Conservation (phyloP, 345 rosid species). For the Hibiscus tridactylites region DNA sequence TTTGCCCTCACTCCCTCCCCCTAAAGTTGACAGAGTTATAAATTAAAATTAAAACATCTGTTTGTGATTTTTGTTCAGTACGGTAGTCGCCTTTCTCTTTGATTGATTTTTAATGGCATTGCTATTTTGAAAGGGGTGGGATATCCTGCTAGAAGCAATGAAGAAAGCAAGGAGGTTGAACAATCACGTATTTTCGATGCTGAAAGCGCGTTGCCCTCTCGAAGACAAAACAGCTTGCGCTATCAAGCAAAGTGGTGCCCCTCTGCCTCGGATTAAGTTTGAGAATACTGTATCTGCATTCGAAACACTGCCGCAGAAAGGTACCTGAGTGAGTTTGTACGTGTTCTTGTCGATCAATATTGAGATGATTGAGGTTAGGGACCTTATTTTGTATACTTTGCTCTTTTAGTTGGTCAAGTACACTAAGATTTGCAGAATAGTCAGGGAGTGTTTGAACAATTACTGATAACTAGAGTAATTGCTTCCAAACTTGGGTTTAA, state of each 20-base stretch:
- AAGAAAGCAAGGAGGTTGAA: conserved; percentile 93
- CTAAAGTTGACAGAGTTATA: neutral
- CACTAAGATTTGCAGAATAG: too few species aligned
- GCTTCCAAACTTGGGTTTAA: too few species aligned
- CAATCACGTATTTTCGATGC: conserved; percentile 96
- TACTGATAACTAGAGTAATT: too few species aligned
- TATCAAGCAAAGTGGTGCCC: conserved; percentile 94
- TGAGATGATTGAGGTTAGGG: too few species aligned
- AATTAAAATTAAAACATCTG: too few species aligned
- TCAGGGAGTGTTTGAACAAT: too few species aligned
- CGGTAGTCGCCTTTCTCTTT: neutral
- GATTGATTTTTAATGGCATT: neutral
- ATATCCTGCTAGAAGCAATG: conserved; percentile 79
- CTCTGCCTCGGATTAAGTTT: conserved; percentile 42
- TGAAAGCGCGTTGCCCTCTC: conserved; percentile 93
- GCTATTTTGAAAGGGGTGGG: conserved; percentile 69
- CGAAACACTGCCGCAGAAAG: conserved; percentile 87
- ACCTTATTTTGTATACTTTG: too few species aligned
- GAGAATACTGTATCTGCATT: conserved; percentile 98
- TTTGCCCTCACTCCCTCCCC: neutral
- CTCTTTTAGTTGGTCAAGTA: neutral
- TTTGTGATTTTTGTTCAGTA: too few species aligned
- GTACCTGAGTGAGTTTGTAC: conserved; percentile 26
- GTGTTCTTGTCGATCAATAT: neutral
- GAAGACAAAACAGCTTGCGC: conserved; percentile 96